Conservation (phyloP, 2,329 filamentous ascomycete species). For the Phyllosticta citribraziliensis region DNA sequence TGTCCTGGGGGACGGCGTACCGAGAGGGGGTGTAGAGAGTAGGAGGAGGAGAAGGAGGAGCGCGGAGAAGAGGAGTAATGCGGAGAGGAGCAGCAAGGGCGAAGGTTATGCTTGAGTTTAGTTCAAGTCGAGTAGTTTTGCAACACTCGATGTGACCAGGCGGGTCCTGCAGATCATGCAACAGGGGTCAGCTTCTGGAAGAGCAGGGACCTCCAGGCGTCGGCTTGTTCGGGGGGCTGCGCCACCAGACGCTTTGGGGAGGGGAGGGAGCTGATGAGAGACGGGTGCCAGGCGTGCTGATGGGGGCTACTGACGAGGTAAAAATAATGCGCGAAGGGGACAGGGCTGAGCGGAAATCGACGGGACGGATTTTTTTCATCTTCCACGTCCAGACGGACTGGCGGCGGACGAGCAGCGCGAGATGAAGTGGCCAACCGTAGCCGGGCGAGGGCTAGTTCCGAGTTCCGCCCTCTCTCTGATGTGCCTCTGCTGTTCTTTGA, state of each 20-base stretch:
- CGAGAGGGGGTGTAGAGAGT: constrained; percentile 1
- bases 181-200: not conserved
- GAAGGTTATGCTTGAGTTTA: not conserved
- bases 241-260: not conserved
- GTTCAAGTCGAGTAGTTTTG: not conserved
- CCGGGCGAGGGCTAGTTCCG: not conserved
- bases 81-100: not conserved
- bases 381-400: too few relatives aligned
- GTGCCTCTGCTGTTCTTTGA: not conserved
- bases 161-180: not conserved
- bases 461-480: not conserved
- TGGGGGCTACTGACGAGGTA: not conserved
- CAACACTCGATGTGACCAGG: not conserved
- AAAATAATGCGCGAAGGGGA: not conserved
- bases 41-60: not conserved
- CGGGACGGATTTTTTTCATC: not conserved
- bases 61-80: not conserved
- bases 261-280: not conserved
- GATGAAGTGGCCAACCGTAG: not conserved
- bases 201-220: not conserved
- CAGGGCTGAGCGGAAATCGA: not conserved
- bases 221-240: not conserved
- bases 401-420: too few relatives aligned
- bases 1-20: not conserved
- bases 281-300: not conserved